Evolutionary conservation across 1,284 basidiomycete species (phyloP).

Genomic region (Flammula alnicola): DNA sequence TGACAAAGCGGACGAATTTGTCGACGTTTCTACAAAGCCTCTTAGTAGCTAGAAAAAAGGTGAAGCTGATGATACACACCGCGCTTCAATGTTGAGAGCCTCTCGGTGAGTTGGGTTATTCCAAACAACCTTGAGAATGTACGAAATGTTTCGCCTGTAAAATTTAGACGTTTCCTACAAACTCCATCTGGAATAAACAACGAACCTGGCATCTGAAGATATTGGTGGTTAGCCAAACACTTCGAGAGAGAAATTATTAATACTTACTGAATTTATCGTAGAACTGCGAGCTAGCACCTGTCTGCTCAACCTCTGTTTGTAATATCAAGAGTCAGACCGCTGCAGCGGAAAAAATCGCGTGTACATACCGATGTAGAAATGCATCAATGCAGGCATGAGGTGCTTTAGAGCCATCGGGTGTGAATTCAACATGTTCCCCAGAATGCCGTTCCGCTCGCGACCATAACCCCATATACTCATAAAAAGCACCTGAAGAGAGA

Average conservation of each 20-base stretch:
- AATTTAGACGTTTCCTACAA: conserved; percentile 15
- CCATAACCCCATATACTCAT: conserved; percentile 83
- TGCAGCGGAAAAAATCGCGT: background rate
- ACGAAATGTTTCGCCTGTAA: conserved; percentile 79
- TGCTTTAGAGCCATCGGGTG: conserved; percentile 87
- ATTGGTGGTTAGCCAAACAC: conserved; percentile 7
- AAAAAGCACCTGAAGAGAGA: conserved; percentile 72
- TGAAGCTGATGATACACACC: conserved; percentile 48
- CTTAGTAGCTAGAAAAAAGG: conserved; percentile 12
- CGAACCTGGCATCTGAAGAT: conserved; percentile 59
- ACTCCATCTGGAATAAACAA: conserved; percentile 11
- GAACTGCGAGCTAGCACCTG: conserved; percentile 97
- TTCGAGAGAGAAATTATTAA: conserved; percentile 16
- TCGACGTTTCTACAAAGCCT: conserved; percentile 70
- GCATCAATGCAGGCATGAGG: conserved; percentile 90
- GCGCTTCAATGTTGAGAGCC: conserved; percentile 78
- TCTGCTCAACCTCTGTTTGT: conserved; percentile 89
- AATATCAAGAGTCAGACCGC: background rate
- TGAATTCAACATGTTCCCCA: conserved; percentile 84
- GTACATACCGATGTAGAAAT: conserved; percentile 89
- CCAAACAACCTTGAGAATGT: conserved; percentile 89
- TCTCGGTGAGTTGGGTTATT: conserved; percentile 86
- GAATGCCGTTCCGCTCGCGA: conserved; percentile 76
- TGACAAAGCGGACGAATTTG: conserved; percentile 94
- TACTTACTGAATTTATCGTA: conserved; percentile 95